phyloP scores from a whole-genome alignment of 1,284 basidiomycete genomes.

The Amylostereum areolatum region DNA sequence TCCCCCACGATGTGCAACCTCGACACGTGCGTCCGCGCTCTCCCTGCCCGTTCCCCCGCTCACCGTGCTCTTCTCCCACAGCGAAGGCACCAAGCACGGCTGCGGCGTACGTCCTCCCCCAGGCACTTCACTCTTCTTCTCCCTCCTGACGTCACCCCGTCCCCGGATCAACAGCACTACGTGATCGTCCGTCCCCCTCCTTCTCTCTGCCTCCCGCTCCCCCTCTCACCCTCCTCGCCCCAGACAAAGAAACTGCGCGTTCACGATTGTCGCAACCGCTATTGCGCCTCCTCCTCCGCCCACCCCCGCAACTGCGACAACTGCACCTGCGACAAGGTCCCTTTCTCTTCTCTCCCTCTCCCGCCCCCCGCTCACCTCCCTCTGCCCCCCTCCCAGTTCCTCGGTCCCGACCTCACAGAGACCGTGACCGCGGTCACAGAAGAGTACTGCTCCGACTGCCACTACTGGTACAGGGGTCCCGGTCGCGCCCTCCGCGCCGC shows the following conservation, averaged over 20 bases:
- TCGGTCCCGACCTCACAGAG: slow-evolving; percentile 62
- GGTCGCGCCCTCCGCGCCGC: background rate
- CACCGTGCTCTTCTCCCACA: slow-evolving; percentile 24
- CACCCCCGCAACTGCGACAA: slow-evolving; percentile 51
- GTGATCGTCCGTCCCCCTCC: slow-evolving; percentile 34
- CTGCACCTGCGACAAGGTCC: slow-evolving; percentile 48
- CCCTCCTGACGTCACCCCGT: slow-evolving; percentile 16
- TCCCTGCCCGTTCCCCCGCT: slow-evolving; percentile 4
- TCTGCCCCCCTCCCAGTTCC: slow-evolving; percentile 39
- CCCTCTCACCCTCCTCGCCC: slow-evolving; percentile 12
- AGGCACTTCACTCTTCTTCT: slow-evolving; percentile 23
- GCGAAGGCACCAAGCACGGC: slow-evolving; percentile 69
- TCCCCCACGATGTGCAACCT: slow-evolving; percentile 62
- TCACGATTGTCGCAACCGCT: slow-evolving; percentile 54
- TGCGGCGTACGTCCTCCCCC: slow-evolving; percentile 58
- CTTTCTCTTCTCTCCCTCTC: slow-evolving; percentile 1
- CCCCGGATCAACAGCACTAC: slow-evolving; percentile 38
- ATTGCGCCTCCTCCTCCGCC: slow-evolving; percentile 49
- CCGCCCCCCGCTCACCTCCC: slow-evolving; percentile 5
- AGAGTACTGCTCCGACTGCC: slow-evolving; percentile 58
- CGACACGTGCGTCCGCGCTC: slow-evolving; percentile 49
- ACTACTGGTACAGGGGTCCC: slow-evolving; percentile 48
- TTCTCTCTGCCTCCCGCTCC: slow-evolving; percentile 9
- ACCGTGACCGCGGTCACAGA: slow-evolving; percentile 43
- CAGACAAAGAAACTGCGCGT: slow-evolving; percentile 56